These are phyloP conservation scores for Kockiozyma suomiensis DNA, from an alignment of 805 yeast genomes.

Conservation along the genomic window DNA sequence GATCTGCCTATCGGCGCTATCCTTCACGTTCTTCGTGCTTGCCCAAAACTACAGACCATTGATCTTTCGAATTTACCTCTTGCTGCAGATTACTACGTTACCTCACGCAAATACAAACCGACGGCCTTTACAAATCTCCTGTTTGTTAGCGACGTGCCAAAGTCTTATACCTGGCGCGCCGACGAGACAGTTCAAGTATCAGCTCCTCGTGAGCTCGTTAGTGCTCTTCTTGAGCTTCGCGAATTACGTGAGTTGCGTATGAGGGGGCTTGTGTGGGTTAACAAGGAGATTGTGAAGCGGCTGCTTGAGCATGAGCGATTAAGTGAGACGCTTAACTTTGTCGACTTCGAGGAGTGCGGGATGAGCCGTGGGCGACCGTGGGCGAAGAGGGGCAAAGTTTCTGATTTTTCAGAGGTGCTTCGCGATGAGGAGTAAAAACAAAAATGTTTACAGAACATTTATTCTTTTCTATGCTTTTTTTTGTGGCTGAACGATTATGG, in stretches of 20 bases:
- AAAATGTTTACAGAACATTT: background rate
- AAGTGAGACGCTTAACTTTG: conserved; percentile 41
- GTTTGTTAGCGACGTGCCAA: conserved; percentile 45
- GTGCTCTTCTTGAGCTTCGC: conserved; percentile 39
- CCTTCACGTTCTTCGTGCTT: conserved; percentile 65
- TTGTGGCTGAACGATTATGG: too few species aligned
- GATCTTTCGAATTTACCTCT: conserved; percentile 65
- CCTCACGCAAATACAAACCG: conserved; percentile 28
- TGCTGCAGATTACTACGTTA: conserved; percentile 62
- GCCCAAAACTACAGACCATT: conserved; percentile 60
- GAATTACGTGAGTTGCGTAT: conserved; percentile 47
- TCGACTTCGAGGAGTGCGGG: conserved; percentile 27
- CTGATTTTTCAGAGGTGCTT: conserved; percentile 6
- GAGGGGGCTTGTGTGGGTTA: conserved; percentile 54
- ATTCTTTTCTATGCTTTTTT: too few species aligned
- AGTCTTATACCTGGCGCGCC: conserved; percentile 39
- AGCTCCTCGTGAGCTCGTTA: conserved; percentile 38
- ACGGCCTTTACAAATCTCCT: conserved; percentile 32
- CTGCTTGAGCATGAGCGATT: conserved; percentile 39
- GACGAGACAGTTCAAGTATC: conserved; percentile 37
- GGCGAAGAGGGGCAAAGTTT: conserved; percentile 26
- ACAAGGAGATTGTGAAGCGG: conserved; percentile 42
- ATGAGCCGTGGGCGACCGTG: conserved; percentile 31
- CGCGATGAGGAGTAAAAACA: background rate
- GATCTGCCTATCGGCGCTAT: conserved; percentile 81